These are phyloP conservation scores for Pseudogymnoascus sp. DNA, from an alignment of 2,329 filamentous ascomycete genomes.

Conservation along the genomic window DNA sequence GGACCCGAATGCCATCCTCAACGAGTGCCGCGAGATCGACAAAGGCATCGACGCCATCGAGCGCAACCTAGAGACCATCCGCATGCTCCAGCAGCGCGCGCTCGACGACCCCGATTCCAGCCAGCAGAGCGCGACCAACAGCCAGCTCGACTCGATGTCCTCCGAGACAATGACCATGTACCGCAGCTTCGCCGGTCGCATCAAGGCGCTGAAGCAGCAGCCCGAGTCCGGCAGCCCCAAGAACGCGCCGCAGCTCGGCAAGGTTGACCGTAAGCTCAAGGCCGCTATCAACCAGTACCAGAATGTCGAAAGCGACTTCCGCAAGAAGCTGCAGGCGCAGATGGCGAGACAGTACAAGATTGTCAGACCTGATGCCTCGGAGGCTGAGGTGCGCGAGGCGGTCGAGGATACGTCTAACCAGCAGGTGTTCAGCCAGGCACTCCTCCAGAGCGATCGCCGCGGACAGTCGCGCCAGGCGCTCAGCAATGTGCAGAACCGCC, in stretches of 20 bases:
- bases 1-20: slow-evolving; percentile 70
- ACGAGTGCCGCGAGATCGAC: slow-evolving; percentile 76
- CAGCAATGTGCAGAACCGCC: slow-evolving; percentile 70
- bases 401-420: slow-evolving; percentile 60
- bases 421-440: slow-evolving; percentile 80
- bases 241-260: slow-evolving; percentile 73
- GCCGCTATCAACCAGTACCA: slow-evolving; percentile 75
- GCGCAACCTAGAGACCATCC: slow-evolving; percentile 61
- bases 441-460: slow-evolving; percentile 71
- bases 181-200: slow-evolving; percentile 66
- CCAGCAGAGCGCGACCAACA: slow-evolving; percentile 53
- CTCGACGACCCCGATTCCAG: slow-evolving; percentile 69
- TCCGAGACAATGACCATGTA: slow-evolving; percentile 77
- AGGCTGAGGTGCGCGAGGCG: slow-evolving; percentile 68
- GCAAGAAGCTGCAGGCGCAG: slow-evolving; percentile 71
- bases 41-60: slow-evolving; percentile 67
- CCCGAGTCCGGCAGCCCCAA: slow-evolving; percentile 63
- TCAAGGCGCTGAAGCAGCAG: slow-evolving; percentile 74
- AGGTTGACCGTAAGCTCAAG: slow-evolving; percentile 72
- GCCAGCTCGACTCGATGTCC: slow-evolving; percentile 63
- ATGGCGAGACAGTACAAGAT: slow-evolving; percentile 87
- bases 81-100: slow-evolving; percentile 52
- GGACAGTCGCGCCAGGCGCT: slow-evolving; percentile 75
- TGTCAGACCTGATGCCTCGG: slow-evolving; percentile 70
- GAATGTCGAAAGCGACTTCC: slow-evolving; percentile 68